Base-by-base conservation (phyloP, 768 basidiomycete genomes). In the Pleurotus salmoneostramineus region DNA sequence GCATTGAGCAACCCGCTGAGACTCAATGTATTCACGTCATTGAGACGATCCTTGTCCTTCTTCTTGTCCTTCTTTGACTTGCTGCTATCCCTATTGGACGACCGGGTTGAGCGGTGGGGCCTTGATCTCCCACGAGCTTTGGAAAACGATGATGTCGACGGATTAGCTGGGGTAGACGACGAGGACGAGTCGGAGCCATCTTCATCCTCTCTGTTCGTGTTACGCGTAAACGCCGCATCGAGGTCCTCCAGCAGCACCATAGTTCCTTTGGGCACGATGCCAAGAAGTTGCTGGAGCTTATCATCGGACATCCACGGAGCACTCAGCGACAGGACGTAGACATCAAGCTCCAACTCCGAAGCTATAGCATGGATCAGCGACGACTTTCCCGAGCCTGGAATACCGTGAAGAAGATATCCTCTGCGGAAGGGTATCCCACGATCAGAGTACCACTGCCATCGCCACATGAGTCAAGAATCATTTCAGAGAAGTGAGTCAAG, bases 341-440 rank as follows among this genome's bases (percentile, higher is more conserved):
- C 92, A 76, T 95, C 91, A 46, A 97, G 86, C 75, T 87, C 85
- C 60, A 97, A 80, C 67, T 91, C 88, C 47, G 93, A 93, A 6
- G 94, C 94, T 32, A 95, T 84, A 11, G 93, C 81, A 61, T 94
- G 91, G 64, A 94, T 92, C 57, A 93, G 77, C 15, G 89, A 91
- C 17, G 87, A 88, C 75, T 95, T 95, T 48, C 92, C 92, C 31
- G 88, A 89, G 50, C 92, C 93, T 8, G 92, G 87, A 31, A 91
- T 88, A 61, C 91, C 90, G 63, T 93, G 85, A 21, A 93, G 78
- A 51, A 93, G 82, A 69, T 92, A 93, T 4, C 93, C 93, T 57
- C 93, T 83, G 56, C 93, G 88, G 82, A 91, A 94, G 33, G 93
- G 93, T 62, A 94, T 93, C 51, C 93, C 93, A 64, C 93, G 87